Percentiles rank a stretch among this genome's conserved stretches.
Conservation (phyloP, 768 basidiomycete genomes). For the Leccinum disarticulatum region DNA sequence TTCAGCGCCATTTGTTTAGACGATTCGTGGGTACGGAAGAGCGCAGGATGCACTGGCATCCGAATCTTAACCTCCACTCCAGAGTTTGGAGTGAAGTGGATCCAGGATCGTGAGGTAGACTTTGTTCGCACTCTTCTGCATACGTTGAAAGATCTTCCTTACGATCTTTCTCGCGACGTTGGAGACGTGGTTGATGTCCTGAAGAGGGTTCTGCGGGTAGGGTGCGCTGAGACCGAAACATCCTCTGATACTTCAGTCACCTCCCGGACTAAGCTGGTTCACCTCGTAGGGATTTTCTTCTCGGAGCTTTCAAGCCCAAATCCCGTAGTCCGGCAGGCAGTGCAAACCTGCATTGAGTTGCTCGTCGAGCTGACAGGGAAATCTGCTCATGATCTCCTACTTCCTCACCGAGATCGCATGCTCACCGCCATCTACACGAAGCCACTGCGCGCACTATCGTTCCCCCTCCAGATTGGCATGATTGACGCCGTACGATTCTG, state of each 20-base stretch:
- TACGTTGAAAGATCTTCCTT: conserved; percentile 91
- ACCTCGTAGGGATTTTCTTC: conserved; percentile 80
- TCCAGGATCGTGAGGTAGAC: conserved; percentile 84
- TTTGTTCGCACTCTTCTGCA: conserved; percentile 87
- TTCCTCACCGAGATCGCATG: conserved; percentile 84
- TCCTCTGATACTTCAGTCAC: conserved; percentile 41
- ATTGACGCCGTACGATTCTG: conserved; percentile 96
- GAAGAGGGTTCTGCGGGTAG: conserved; percentile 59
- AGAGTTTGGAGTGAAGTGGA: conserved; percentile 73
- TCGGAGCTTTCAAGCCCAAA: conserved; percentile 88
- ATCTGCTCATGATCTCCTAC: conserved; percentile 75
- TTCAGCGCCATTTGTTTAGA: conserved; percentile 88
- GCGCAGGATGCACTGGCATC: conserved; percentile 87
- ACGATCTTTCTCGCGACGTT: conserved; percentile 81
- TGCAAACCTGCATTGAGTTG: conserved; percentile 76
- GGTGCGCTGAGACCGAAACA: conserved; percentile 50
- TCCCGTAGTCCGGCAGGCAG: conserved; percentile 78
- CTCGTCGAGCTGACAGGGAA: conserved; percentile 73
- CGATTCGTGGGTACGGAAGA: conserved; percentile 86
- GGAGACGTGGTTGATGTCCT: conserved; percentile 80
- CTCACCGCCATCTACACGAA: conserved; percentile 92
- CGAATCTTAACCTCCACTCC: conserved; percentile 73
- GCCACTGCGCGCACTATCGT: conserved; percentile 90
- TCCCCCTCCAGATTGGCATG: conserved; percentile 95
- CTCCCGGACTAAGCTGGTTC: conserved; percentile 57